A percentile compares a stretch with the other conserved stretches of the same genome.
Evolutionary conservation across 257 asterid species (phyloP).

Genomic region (Nicotiana noctiflora): DNA sequence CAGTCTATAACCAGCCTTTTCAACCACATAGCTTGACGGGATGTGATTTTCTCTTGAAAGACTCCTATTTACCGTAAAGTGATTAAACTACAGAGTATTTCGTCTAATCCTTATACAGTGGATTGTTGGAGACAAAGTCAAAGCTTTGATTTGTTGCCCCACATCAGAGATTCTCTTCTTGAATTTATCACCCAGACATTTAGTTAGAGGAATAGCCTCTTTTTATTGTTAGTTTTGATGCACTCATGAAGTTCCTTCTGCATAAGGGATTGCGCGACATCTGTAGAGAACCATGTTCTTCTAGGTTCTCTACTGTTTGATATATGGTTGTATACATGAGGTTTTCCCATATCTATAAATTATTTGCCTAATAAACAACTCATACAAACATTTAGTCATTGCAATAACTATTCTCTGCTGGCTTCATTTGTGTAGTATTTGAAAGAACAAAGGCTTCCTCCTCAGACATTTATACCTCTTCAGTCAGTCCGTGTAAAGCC

Average conservation of each 20-base stretch:
- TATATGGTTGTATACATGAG: no score
- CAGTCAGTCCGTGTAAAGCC: slow-evolving; percentile 91
- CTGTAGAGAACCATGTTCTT: no score
- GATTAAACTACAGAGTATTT: neutral
- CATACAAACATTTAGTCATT: neutral
- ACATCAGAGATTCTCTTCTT: neutral
- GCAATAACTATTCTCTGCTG: neutral
- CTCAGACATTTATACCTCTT: slow-evolving; percentile 97
- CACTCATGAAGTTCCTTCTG: no score
- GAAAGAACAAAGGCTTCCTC: slow-evolving; percentile 98
- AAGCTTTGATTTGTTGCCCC: neutral
- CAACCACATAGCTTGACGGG: neutral
- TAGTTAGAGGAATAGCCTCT: no score
- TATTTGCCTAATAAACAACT: no score
- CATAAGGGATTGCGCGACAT: no score
- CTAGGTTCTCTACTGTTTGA: no score
- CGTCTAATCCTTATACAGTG: neutral
- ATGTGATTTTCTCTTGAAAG: neutral
- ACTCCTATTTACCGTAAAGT: neutral
- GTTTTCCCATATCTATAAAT: no score
- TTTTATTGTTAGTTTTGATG: no score
- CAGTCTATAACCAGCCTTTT: no score
- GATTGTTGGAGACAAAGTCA: neutral
- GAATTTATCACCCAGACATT: no score
- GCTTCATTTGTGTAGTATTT: slow-evolving; percentile 53